Evolutionary conservation across 78 protist species (phyloP).

Genomic region (Dictyostelium firmibasis): DNA sequence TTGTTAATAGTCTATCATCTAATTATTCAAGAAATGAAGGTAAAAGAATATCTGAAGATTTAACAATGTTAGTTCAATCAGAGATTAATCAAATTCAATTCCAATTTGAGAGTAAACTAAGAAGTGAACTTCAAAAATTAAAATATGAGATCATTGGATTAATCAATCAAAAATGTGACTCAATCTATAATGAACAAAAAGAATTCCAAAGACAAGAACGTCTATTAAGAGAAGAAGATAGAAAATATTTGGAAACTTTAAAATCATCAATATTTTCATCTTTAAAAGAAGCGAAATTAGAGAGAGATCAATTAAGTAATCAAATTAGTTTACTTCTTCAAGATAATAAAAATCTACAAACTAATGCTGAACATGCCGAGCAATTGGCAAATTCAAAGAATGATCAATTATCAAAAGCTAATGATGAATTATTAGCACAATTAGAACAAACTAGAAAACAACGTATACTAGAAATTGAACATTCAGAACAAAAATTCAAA

Average conservation of each 20-base stretch:
- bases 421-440: conserved; percentile 36
- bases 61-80: conserved; percentile 5
- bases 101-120: conserved; percentile 32
- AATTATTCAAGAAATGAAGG: conserved; percentile 56
- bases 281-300: conserved; percentile 38
- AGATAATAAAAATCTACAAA: background rate
- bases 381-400: background rate
- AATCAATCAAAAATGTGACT: conserved; percentile 9
- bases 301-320: conserved; percentile 44
- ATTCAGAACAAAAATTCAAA: conserved; percentile 4
- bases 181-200: conserved; percentile 26
- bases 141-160: background rate
- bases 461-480: conserved; percentile 41
- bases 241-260: conserved; percentile 62
- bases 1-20: conserved; percentile 12
- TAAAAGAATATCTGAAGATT: conserved; percentile 38
- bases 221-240: conserved; percentile 47
- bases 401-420: conserved; percentile 19
- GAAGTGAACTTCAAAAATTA: conserved; percentile 42
- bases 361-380: background rate
- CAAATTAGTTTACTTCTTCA: conserved; percentile 16
- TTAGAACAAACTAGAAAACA: conserved; percentile 17
- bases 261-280: conserved; percentile 17
- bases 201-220: conserved; percentile 32
- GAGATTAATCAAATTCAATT: conserved; percentile 65